These are phyloP conservation scores for Pyrus betulifolia DNA, from an alignment of 306 rosid genomes.

Conservation along the genomic window DNA sequence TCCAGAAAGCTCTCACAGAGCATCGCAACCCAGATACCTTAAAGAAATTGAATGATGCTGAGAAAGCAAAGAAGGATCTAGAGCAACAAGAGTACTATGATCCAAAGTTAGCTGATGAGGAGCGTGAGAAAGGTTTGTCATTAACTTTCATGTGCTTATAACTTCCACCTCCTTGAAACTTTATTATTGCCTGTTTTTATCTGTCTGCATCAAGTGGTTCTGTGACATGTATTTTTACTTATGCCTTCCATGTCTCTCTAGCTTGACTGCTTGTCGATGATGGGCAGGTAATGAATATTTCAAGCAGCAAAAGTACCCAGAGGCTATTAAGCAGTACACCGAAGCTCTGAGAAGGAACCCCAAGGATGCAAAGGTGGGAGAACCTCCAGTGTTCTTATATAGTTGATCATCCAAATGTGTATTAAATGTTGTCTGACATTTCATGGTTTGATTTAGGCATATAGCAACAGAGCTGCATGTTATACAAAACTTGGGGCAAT, in stretches of 20 bases:
- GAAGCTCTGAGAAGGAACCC: slow-evolving; percentile 85
- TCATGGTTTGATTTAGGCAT: slow-evolving; percentile 43
- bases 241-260: neutral
- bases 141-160: neutral
- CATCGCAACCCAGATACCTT: slow-evolving; percentile 94
- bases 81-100: slow-evolving; percentile 84
- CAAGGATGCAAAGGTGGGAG: slow-evolving; percentile 60
- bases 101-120: slow-evolving; percentile 81
- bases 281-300: slow-evolving; percentile 76
- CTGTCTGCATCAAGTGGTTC: too few relatives aligned
- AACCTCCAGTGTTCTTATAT: neutral
- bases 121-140: slow-evolving; percentile 79
- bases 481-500: slow-evolving; percentile 89
- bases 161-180: neutral
- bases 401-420: neutral
- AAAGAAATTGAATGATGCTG: slow-evolving; percentile 79
- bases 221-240: neutral
- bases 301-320: slow-evolving; percentile 86
- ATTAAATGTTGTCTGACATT: neutral
- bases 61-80: slow-evolving; percentile 79
- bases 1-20: slow-evolving; percentile 95
- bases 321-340: slow-evolving; percentile 77
- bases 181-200: neutral
- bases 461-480: slow-evolving; percentile 93
- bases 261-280: neutral